Base-by-base conservation (phyloP, 2,329 filamentous ascomycete species). In the Arthrobotrys musiformis region DNA sequence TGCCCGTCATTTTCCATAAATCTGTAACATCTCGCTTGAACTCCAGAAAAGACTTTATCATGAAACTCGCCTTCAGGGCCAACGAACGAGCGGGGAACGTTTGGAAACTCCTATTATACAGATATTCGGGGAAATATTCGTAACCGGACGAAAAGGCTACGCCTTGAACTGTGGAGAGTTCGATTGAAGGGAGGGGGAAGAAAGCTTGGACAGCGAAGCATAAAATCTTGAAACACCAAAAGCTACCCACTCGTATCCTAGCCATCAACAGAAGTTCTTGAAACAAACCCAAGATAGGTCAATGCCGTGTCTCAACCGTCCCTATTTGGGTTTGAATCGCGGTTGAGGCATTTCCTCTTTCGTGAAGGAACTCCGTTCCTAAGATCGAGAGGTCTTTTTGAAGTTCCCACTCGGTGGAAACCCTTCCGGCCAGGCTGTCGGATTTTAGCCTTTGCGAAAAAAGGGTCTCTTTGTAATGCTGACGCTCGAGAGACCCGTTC, bases 21-120 rank as follows among this genome's bases (percentile, higher is more conserved):
- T 76, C 58, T 76, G 72, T 76, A 76, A 76, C 72, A 69, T 63
- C 72, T 76, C 72, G 72, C 64, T 76, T 76, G 72, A 68, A 58
- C 46, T 54, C 50, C 58, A 64, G 56, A 52, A 52, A 76, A 64
- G 46, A 26, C 44, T 17, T 15, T n/a, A 74, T 69, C 64, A 24
- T 76, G 72, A 76, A 76, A 76, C 72, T 69, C 58, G 64, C 58
- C 56, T 70, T 69, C 61, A 68, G 64, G 17, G 17, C 54, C 17
- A 58, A 40, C 17, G 56, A 64, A 42, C 64, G 26, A 61, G 46
- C 48, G 54, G 62, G n/a, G 52, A 26, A 26, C 30, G 22, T 54
- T 61, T 64, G 28, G 35, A 35, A 44, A 5, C 40, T 69, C 40
- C 46, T 50, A 33, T 46, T 56, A 40, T 58, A 19, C 35, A 35